Evolutionary conservation across 306 rosid genomes (phyloP).

Genomic region (Vigna angularis): DNA sequence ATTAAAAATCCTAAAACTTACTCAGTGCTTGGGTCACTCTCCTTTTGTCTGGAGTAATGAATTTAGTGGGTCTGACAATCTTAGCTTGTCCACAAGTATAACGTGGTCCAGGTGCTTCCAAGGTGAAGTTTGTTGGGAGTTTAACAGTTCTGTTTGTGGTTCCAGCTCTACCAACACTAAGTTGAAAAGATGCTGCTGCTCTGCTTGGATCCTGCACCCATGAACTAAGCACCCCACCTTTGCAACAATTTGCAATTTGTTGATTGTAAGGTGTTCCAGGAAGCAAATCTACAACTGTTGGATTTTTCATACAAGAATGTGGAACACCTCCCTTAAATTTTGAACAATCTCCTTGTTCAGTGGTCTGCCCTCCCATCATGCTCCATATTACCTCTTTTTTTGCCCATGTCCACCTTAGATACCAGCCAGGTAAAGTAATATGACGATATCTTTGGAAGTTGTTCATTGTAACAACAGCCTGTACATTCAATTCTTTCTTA

Average conservation of each 20-base stretch:
- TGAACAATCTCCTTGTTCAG: conserved; percentile 94
- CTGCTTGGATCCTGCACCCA: conserved; percentile 73
- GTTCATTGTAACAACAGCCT: conserved; percentile 77
- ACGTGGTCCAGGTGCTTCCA: conserved; percentile 85
- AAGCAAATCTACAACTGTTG: conserved; percentile 75
- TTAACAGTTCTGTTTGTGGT: conserved; percentile 70
- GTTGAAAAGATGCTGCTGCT: conserved; percentile 75
- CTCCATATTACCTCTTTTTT: conserved; percentile 88
- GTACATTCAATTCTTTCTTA: conserved; percentile 45
- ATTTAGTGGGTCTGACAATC: conserved; percentile 63
- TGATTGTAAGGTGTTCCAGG: conserved; percentile 90
- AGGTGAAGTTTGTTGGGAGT: conserved; percentile 74
- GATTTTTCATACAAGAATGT: conserved; percentile 71
- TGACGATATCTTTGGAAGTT: conserved; percentile 86
- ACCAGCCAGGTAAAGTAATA: conserved; percentile 80
- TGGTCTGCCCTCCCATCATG: conserved; percentile 80
- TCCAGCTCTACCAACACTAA: conserved; percentile 77
- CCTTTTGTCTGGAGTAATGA: conserved; percentile 66
- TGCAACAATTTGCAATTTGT: conserved; percentile 86
- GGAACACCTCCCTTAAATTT: conserved; percentile 62
- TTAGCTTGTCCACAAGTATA: conserved; percentile 76
- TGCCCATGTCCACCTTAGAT: conserved; percentile 80
- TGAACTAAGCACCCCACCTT: conserved; percentile 81
- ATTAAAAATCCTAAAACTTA: conserved; percentile 48
- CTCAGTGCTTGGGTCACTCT: conserved; percentile 80